Base-by-base conservation (phyloP, 73 alveolate species). In the Effrenium voratum region DNA sequence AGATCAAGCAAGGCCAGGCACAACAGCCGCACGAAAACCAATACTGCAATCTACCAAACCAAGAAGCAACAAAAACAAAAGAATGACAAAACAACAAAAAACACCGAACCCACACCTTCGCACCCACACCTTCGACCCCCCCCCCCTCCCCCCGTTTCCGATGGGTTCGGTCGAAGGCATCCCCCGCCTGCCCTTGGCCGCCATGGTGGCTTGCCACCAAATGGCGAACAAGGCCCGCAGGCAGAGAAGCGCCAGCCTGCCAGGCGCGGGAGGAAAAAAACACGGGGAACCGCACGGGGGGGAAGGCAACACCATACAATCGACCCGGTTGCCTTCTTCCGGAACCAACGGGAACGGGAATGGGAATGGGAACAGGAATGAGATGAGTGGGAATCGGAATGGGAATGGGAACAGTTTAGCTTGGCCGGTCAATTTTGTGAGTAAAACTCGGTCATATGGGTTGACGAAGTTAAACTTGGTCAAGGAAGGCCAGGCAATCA, bases 121-220 rank as follows among this genome's bases (percentile, higher is more conserved):
- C 77, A 8, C 40, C 77, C n/a, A 8, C 43, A 24, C 10, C 40
- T 26, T 30, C 77, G 36, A 5, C 40, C 77, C 40, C 22, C 5
- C 22, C 77, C 40, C 36, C 77, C 22, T 15, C 43, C 22, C n/a
- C 40, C 77, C 36, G 8, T 26, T 24, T 63, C 77, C 77, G 36
- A 63, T 5, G 40, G 40, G 12, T 63, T 24, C 77, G 40, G 22
- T 15, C 68, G 30, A 55, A 55, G n/a, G n/a, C n/a, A 70, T 5
- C 30, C 6, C 47, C 82, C 6, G 75, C 92, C 92, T 81, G 0
- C 92, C 92, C 49, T 81, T 81, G 73, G 92, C 46, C 36, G 92
- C 92, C 92, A 81, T 36, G 49, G 92, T 81, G 38, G 92, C 36
- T 34, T 81, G 92, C 19, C 30, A 49, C 92, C 92, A 81, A 28